phyloP scores from a whole-genome alignment of 2,329 filamentous ascomycete genomes.

The Trichoderma citrinoviride region DNA sequence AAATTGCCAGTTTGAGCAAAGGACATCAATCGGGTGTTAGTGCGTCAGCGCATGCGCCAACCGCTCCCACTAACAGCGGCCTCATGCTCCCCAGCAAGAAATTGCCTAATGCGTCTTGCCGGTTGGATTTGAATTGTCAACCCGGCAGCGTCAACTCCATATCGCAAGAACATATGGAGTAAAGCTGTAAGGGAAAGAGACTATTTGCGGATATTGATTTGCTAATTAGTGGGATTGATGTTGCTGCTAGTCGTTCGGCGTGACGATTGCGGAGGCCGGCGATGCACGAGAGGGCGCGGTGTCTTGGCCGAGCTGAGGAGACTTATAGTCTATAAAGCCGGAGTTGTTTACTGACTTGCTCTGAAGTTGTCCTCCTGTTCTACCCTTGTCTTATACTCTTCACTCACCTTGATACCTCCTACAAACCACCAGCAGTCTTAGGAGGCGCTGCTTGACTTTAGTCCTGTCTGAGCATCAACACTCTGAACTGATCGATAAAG shows the following conservation, averaged over 20 bases:
- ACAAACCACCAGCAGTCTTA: too few species aligned
- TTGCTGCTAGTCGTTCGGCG: neutral
- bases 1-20: neutral
- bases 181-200: neutral
- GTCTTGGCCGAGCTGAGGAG: too few species aligned
- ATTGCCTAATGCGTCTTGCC: conserved; percentile 18
- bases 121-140: neutral
- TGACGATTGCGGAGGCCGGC: conserved; percentile 15
- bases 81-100: neutral
- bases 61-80: conserved; percentile 8
- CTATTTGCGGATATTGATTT: conserved; percentile 14
- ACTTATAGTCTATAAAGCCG: neutral
- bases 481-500: neutral
- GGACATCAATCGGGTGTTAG: neutral
- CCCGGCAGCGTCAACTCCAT: neutral
- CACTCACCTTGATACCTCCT: too few species aligned
- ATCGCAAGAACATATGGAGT: neutral
- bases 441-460: too few species aligned
- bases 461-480: too few species aligned
- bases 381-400: neutral
- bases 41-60: neutral
- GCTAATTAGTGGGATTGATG: conserved; percentile 3
- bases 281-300: conserved; percentile 3
- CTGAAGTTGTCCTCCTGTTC: neutral
- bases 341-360: neutral